Evolutionary conservation across 192 early-diverging fungal species (phyloP).

Genomic region (Umbelopsis sp.): DNA sequence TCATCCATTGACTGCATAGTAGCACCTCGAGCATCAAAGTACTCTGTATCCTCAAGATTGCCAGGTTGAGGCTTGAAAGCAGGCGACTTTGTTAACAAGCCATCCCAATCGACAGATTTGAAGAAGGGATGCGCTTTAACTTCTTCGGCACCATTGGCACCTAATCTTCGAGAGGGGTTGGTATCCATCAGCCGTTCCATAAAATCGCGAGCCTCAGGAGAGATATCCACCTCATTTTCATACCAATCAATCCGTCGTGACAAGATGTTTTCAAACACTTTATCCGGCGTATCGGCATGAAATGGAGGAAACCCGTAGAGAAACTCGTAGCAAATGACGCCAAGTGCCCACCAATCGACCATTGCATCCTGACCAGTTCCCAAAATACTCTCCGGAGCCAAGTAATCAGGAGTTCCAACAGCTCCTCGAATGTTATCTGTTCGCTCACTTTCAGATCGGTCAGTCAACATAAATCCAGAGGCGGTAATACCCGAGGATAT

Average conservation of each 20-base stretch:
- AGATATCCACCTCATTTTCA: conserved; percentile 69
- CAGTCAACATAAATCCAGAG: conserved; percentile 46
- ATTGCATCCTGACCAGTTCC: conserved; percentile 81
- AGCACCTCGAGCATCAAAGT: conserved; percentile 92
- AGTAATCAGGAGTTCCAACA: conserved; percentile 88
- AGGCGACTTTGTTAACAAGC: conserved; percentile 60
- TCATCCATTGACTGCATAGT: conserved; percentile 53
- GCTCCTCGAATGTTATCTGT: conserved; percentile 17
- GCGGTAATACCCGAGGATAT: conserved; percentile 40
- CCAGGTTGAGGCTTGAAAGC: conserved; percentile 82
- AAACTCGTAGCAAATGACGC: conserved; percentile 89
- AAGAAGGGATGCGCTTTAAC: conserved; percentile 83
- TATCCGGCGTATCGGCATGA: conserved; percentile 72
- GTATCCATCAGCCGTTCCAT: conserved; percentile 76
- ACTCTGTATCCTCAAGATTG: conserved; percentile 83
- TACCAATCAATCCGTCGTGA: conserved; percentile 75
- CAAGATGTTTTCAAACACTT: conserved; percentile 87
- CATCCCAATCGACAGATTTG: conserved; percentile 72
- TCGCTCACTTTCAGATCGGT: conserved; percentile 44
- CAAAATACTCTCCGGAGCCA: conserved; percentile 86
- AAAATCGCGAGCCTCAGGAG: conserved; percentile 74
- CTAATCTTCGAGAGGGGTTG: conserved; percentile 67
- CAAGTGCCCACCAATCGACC: conserved; percentile 93
- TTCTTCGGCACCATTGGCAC: conserved; percentile 71
- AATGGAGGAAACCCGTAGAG: conserved; percentile 83